These are phyloP conservation scores for Candida glucosophila DNA, from an alignment of 1,139 yeast genomes.

Conservation along the genomic window DNA sequence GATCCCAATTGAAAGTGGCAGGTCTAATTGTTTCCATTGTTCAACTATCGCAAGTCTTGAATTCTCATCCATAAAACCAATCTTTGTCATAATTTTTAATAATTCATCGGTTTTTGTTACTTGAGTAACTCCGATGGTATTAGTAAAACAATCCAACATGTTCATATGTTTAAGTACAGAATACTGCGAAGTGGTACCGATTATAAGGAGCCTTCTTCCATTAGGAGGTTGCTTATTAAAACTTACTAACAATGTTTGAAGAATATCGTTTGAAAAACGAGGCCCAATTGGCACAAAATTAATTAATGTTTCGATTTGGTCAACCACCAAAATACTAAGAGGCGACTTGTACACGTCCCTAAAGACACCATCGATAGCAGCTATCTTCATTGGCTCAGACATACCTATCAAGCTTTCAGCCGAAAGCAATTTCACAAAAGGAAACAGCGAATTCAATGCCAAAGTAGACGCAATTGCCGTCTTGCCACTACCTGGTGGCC, in stretches of 20 bases:
- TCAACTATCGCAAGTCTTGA: slow-evolving; percentile 47
- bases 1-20: slow-evolving; percentile 63
- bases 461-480: slow-evolving; percentile 89
- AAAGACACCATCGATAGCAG: slow-evolving; percentile 80
- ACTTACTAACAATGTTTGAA: slow-evolving; percentile 78
- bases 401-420: slow-evolving; percentile 90
- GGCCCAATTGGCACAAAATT: slow-evolving; percentile 98
- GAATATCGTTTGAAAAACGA: slow-evolving; percentile 79
- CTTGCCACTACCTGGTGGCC: slow-evolving; percentile 93
- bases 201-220: slow-evolving; percentile 75
- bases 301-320: slow-evolving; percentile 82
- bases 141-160: slow-evolving; percentile 51
- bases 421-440: slow-evolving; percentile 81
- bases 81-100: slow-evolving; percentile 57
- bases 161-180: slow-evolving; percentile 81
- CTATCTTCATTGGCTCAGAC: slow-evolving; percentile 83
- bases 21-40: slow-evolving; percentile 38
- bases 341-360: slow-evolving; percentile 94
- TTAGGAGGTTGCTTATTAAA: slow-evolving; percentile 80
- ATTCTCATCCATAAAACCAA: slow-evolving; percentile 50
- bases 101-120: slow-evolving; percentile 62
- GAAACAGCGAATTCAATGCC: slow-evolving; percentile 81
- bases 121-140: slow-evolving; percentile 82
- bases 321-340: slow-evolving; percentile 79
- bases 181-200: slow-evolving; percentile 85